Evolutionary conservation across 169 alveolate species (phyloP).

Genomic region (Plasmodium coatneyi): DNA sequence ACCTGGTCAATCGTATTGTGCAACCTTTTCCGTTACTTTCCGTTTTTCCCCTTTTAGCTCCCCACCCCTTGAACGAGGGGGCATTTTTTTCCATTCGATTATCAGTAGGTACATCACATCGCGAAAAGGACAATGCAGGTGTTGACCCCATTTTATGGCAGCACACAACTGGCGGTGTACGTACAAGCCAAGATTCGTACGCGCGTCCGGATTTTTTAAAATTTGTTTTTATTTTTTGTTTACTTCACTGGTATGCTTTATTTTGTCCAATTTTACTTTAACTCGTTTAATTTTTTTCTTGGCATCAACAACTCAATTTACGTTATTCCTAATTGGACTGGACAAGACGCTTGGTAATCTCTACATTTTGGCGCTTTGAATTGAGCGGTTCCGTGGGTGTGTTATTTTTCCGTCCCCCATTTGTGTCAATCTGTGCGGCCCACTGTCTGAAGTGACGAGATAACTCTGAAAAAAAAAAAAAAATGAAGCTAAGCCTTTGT

Average conservation of each 20-base stretch:
- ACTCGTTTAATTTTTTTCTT: background rate
- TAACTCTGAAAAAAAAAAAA: constrained; percentile 7
- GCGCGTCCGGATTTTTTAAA: background rate
- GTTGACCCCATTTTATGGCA: background rate
- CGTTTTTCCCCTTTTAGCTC: background rate
- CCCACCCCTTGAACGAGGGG: background rate
- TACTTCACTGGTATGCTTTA: background rate
- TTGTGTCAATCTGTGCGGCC: background rate
- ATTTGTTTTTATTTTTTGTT: constrained; percentile 9
- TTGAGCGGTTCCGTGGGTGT: background rate
- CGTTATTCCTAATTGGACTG: background rate
- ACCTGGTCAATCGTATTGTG: background rate
- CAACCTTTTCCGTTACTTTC: background rate
- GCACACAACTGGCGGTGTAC: constrained; percentile 1
- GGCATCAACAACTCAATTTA: background rate
- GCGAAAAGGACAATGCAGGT: background rate
- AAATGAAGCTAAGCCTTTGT: constrained; percentile 40
- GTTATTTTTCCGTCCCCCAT: background rate
- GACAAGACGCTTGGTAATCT: background rate
- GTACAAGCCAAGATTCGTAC: background rate
- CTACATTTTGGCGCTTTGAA: background rate
- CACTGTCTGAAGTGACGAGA: background rate
- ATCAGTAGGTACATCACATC: background rate
- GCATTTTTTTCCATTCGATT: background rate
- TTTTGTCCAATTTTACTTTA: background rate